A percentile compares a stretch with the other conserved stretches of the same genome.
Conservation (phyloP, 140 eudicot genomes). For the Bidens hawaiensis region DNA sequence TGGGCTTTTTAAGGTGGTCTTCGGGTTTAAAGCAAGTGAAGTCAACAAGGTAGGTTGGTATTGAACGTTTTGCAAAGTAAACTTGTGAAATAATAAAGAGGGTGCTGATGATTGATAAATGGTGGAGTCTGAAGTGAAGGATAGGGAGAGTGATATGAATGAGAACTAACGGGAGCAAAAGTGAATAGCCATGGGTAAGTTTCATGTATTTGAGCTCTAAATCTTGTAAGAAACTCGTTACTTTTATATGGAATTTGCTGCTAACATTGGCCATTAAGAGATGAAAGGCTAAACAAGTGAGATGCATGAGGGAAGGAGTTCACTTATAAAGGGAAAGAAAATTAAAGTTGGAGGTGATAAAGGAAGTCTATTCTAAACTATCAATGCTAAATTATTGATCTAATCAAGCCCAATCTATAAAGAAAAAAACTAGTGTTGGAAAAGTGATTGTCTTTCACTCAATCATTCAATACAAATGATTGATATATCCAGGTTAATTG, state of each 20-base stretch:
- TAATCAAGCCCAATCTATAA: too few relatives aligned
- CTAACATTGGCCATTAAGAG: background rate
- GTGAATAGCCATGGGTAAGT: too few relatives aligned
- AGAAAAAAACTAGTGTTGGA: too few relatives aligned
- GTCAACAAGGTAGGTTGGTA: slow-evolving; percentile 48
- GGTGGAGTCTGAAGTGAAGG: background rate
- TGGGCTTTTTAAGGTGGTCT: slow-evolving; percentile 2
- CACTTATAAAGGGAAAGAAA: background rate
- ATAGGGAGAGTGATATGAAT: background rate
- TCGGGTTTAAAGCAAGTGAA: slow-evolving; percentile 59
- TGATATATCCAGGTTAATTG: too few relatives aligned
- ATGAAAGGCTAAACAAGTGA: too few relatives aligned
- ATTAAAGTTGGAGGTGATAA: background rate
- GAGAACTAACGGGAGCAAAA: slow-evolving; percentile 7
- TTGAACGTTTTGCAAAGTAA: too few relatives aligned
- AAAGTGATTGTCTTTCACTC: too few relatives aligned
- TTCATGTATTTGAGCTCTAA: slow-evolving; percentile 9
- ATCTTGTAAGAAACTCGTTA: slow-evolving; percentile 3
- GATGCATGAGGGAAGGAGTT: background rate
- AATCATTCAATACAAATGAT: too few relatives aligned
- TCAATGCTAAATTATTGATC: too few relatives aligned
- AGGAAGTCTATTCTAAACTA: too few relatives aligned
- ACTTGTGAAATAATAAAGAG: too few relatives aligned
- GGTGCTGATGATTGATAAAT: too few relatives aligned
- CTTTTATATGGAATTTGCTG: slow-evolving; percentile 8